A percentile compares a stretch with the other conserved stretches of the same genome.
These are phyloP conservation scores for Yamadazyma paraphyllophila DNA, from an alignment of 805 yeast genomes.

Conservation along the genomic window DNA sequence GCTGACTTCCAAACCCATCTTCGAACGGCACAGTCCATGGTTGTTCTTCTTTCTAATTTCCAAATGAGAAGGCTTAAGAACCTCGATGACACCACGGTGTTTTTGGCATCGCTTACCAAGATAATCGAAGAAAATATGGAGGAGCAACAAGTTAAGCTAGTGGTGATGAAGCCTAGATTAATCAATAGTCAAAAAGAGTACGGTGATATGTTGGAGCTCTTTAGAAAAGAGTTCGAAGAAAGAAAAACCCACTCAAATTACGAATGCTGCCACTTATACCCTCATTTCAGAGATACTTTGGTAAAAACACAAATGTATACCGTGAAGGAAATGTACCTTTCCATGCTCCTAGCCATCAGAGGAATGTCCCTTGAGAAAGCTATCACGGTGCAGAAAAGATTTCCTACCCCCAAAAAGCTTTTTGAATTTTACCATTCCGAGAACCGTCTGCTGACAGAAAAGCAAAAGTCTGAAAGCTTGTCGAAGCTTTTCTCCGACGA, in stretches of 20 bases:
- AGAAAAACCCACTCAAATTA: constrained; percentile 15
- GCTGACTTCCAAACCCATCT: constrained; percentile 60
- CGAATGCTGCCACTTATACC: constrained; percentile 36
- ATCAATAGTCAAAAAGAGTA: constrained; percentile 54
- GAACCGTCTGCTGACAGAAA: constrained; percentile 16
- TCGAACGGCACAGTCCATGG: constrained; percentile 71
- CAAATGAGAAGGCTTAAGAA: constrained; percentile 65
- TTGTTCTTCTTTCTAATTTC: constrained; percentile 64
- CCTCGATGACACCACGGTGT: constrained; percentile 71
- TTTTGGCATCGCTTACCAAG: constrained; percentile 49
- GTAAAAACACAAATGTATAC: constrained; percentile 70
- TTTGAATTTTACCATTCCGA: constrained; percentile 44
- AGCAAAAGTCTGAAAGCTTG: constrained; percentile 27
- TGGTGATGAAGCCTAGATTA: constrained; percentile 52
- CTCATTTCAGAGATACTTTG: constrained; percentile 60
- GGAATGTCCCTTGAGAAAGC: constrained; percentile 91
- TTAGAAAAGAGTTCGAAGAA: constrained; percentile 45
- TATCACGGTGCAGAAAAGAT: constrained; percentile 63
- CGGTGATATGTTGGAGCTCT: constrained; percentile 35
- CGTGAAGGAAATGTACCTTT: constrained; percentile 69
- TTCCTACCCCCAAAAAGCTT: constrained; percentile 67
- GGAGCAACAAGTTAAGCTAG: constrained; percentile 19
- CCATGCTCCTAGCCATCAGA: constrained; percentile 72
- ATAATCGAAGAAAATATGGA: constrained; percentile 40
- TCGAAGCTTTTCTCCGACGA: constrained; percentile 34